Base-by-base conservation (phyloP, 2,329 filamentous ascomycete species). In the Cladosporium sp. region DNA sequence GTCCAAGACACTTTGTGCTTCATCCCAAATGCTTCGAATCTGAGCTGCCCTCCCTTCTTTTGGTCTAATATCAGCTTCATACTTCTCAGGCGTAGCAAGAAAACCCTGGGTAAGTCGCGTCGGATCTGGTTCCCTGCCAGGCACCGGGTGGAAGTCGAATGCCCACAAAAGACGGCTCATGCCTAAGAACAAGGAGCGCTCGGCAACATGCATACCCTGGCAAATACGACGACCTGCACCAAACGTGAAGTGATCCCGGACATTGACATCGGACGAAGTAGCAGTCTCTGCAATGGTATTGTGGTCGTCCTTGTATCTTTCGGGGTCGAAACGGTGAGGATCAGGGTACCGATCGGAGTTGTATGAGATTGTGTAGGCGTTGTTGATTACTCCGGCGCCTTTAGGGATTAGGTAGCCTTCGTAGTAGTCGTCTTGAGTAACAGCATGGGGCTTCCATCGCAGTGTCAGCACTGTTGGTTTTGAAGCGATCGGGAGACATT, bases 151-250 rank as follows among this genome's bases (percentile, higher is more conserved):
- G 31, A 68, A 64, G 8, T 72, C 67, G 57, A 69, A 84, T 0
- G 78, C 80, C 81, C 83, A 85, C 33, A 84, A 71, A 26, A 85
- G 76, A 3, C 82, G 77, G 4, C 82, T 77, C 35, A 84, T 80
- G 14, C 73, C 79, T 8, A 85, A 75, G 68, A 82, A 84, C 16
- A 86, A 68, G 11, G 77, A 79, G 6, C 80, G 79, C 64, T 84
- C 81, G 0, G 83, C 84, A 2, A 88, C 77, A 62, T 86, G 83
- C 33, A 85, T 83, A 0, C 86, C 86, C 3, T 83, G 85, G 72
- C 86, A 89, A 52, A 87, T 80, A 28, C 86, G 79, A 6, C 85
- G 78, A 1, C 86, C 85, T 10, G 82, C 82, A 23, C 86, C 85
- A 64, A 86, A 88, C 0, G 79, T 80, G 72, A 84, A 86, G 10